Conservation (phyloP, 352 stramenopile species). For the Globisporangium parvum region DNA sequence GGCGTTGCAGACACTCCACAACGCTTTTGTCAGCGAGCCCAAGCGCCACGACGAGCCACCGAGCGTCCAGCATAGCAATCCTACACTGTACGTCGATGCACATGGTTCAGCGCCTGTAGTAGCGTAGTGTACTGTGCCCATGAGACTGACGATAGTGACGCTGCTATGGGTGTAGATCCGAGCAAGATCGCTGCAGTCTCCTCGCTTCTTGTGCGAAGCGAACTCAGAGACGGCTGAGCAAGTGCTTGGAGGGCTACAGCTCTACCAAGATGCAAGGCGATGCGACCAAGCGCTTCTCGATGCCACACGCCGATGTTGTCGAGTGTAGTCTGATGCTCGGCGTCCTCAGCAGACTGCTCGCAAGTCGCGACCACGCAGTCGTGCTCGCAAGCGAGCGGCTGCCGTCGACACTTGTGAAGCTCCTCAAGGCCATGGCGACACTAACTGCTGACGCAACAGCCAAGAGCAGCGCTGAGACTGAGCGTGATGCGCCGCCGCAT, state of each 20-base stretch:
- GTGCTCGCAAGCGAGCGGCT: conserved; percentile 43
- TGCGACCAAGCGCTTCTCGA: not conserved
- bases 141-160: no score
- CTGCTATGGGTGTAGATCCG: conserved; percentile 4
- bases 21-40: conserved; percentile 3
- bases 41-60: not conserved
- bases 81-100: conserved; percentile 2
- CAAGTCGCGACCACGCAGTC: conserved; percentile 18
- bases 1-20: conserved; percentile 19
- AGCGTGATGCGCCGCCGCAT: not conserved
- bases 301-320: conserved; percentile 2
- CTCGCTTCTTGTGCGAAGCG: conserved; percentile 29
- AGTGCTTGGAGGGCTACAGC: conserved; percentile 33
- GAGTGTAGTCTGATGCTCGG: conserved; percentile 17
- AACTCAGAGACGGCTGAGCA: conserved; percentile 24
- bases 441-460: not conserved
- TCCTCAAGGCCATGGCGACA: conserved; percentile 30
- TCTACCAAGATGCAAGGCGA: conserved; percentile 16
- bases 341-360: conserved; percentile 23
- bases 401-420: conserved; percentile 46
- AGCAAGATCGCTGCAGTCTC: conserved; percentile 12
- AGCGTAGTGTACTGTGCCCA: no score
- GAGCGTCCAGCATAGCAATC: not conserved
- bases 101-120: no score
- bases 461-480: not conserved